A percentile compares a stretch with the other conserved stretches of the same genome.
Conservation (phyloP, 305 asterid species). For the Withania somnifera region DNA sequence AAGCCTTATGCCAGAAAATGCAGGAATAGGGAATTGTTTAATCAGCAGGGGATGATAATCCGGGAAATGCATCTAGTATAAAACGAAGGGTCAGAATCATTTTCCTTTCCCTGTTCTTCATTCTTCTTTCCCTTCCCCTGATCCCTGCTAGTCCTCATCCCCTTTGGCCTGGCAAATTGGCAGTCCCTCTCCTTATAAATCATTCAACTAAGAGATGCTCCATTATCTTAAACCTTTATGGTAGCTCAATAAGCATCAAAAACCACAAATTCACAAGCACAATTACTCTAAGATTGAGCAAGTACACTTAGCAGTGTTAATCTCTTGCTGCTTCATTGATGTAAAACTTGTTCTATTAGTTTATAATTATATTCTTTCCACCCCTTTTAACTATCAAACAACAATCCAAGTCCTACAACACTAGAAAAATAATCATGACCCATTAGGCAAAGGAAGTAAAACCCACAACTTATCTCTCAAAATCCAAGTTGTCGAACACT, state of each 20-base stretch:
- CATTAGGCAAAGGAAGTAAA: background rate
- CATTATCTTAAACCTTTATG: background rate
- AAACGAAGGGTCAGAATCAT: background rate
- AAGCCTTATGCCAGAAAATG: background rate
- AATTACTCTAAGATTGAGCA: background rate
- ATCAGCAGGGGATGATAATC: background rate
- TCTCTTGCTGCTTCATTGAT: background rate
- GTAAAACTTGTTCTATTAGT: background rate
- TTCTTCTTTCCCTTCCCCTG: background rate
- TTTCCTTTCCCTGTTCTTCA: background rate
- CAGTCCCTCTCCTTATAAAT: background rate
- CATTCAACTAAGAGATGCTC: background rate
- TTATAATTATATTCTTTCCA: background rate
- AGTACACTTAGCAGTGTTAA: background rate
- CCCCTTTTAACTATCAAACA: background rate
- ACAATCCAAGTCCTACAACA: background rate
- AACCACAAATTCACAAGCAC: background rate
- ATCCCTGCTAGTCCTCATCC: background rate
- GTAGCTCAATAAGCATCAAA: background rate
- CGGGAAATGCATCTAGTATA: background rate
- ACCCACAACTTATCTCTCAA: background rate
- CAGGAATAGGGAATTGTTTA: background rate
- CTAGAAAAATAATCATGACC: background rate
- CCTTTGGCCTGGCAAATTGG: background rate
- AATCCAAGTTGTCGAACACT: background rate